Evolutionary conservation across 129 eudicot genomes (phyloP).

Genomic region (Mikania micrantha): DNA sequence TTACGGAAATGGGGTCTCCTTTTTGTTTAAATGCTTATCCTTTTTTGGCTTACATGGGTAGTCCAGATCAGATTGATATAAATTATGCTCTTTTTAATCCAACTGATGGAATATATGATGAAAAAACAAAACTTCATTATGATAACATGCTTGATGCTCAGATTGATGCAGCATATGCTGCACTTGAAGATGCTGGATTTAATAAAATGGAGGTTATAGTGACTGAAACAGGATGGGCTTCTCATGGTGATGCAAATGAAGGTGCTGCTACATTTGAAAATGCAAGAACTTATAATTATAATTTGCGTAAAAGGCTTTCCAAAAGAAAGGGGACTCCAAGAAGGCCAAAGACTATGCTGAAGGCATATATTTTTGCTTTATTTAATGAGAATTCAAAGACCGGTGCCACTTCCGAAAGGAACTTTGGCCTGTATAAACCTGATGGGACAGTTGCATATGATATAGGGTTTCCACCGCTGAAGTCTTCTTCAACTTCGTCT

Average conservation of each 20-base stretch:
- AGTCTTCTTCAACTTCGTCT: slow-evolving; percentile 51
- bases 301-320: slow-evolving; percentile 77
- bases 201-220: slow-evolving; percentile 83
- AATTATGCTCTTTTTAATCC: slow-evolving; percentile 77
- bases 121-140: slow-evolving; percentile 61
- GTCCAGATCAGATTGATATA: slow-evolving; percentile 61
- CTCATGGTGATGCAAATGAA: slow-evolving; percentile 77
- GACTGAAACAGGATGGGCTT: slow-evolving; percentile 98
- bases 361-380: slow-evolving; percentile 76
- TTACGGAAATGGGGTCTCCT: slow-evolving; percentile 70
- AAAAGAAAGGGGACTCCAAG: slow-evolving; percentile 83
- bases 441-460: slow-evolving; percentile 73
- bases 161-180: slow-evolving; percentile 89
- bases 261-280: slow-evolving; percentile 67
- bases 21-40: slow-evolving; percentile 94
- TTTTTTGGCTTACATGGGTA: slow-evolving; percentile 76
- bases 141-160: slow-evolving; percentile 97
- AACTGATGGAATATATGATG: slow-evolving; percentile 53
- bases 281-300: slow-evolving; percentile 79
- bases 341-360: slow-evolving; percentile 62
- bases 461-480: slow-evolving; percentile 66
- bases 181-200: slow-evolving; percentile 73
- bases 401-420: slow-evolving; percentile 70
- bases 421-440: slow-evolving; percentile 80
- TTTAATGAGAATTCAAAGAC: slow-evolving; percentile 71